These are phyloP conservation scores for Quercus bicolor DNA, from an alignment of 306 rosid genomes.

Conservation along the genomic window DNA sequence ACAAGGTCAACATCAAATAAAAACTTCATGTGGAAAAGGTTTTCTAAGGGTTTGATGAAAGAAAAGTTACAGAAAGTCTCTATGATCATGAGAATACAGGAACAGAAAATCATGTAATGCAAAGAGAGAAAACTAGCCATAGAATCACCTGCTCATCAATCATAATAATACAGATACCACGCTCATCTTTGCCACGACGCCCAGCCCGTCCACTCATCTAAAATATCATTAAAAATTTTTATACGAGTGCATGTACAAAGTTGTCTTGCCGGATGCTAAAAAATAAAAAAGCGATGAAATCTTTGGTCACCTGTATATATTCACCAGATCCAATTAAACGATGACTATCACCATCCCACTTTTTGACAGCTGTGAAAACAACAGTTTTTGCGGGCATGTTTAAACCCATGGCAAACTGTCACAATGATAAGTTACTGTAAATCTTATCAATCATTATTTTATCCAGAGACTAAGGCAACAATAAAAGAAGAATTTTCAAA, in stretches of 20 bases:
- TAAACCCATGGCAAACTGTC: conserved; percentile 98
- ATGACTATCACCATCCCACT: conserved; percentile 99
- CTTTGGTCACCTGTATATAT: conserved; percentile 83
- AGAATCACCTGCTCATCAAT: conserved; percentile 84
- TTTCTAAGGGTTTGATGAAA: not conserved
- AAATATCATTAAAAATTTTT: conserved; percentile 10
- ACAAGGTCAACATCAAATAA: conserved; percentile 5
- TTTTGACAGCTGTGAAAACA: conserved; percentile 90
- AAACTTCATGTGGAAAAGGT: not conserved
- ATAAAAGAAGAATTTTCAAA: not conserved
- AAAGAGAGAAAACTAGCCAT: conserved; percentile 10
- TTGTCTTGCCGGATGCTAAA: not conserved
- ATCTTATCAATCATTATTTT: conserved; percentile 10
- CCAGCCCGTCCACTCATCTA: conserved; percentile 99
- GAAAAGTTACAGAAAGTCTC: not conserved
- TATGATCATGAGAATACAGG: not conserved
- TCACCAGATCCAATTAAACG: conserved; percentile 97
- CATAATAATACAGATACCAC: conserved; percentile 94
- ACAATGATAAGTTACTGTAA: conserved; percentile 15
- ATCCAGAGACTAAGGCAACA: conserved; percentile 7
- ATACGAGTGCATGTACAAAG: not conserved
- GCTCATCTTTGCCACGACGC: conserved; percentile 98
- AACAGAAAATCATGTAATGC: not conserved
- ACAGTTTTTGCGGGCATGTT: conserved; percentile 99
- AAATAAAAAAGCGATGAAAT: conserved; percentile 10